Evolutionary conservation across 306 rosid genomes (phyloP).

Genomic region (Leucaena leucocephala): DNA sequence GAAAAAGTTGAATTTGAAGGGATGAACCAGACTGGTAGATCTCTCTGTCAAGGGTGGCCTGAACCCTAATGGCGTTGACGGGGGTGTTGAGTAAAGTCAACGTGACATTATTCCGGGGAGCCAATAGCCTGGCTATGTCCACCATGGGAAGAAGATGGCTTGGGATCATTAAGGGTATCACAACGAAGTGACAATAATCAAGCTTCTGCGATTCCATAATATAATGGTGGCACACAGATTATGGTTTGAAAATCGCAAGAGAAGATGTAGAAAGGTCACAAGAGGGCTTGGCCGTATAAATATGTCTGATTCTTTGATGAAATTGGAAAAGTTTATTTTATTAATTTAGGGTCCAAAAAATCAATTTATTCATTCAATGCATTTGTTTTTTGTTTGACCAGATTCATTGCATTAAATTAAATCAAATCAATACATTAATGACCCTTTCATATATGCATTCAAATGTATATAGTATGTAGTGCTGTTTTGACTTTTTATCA

Average conservation of each 20-base stretch:
- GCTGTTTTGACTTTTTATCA: too few relatives aligned
- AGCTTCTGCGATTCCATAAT: not conserved
- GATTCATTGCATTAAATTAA: not conserved
- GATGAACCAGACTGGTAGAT: slow-evolving; percentile 34
- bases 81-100: slow-evolving; percentile 70
- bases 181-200: not conserved
- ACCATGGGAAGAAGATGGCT: not conserved
- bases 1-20: slow-evolving; percentile 40
- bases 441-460: too few relatives aligned
- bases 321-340: not conserved
- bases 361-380: not conserved
- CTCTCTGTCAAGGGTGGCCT: slow-evolving; percentile 41
- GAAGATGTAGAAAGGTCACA: not conserved
- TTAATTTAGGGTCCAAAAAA: not conserved
- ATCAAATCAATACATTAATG: not conserved
- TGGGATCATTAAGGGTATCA: not conserved
- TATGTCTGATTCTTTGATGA: not conserved
- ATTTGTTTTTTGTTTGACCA: not conserved
- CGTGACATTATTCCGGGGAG: slow-evolving; percentile 36
- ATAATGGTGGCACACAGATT: not conserved
- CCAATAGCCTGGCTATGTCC: slow-evolving; percentile 36
- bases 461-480: too few relatives aligned
- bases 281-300: not conserved
- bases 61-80: slow-evolving; percentile 49
- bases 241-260: too few relatives aligned